A percentile compares a stretch with the other conserved stretches of the same genome.
These are phyloP conservation scores for Colletotrichum filicis DNA, from an alignment of 2,329 filamentous ascomycete genomes.

Conservation along the genomic window DNA sequence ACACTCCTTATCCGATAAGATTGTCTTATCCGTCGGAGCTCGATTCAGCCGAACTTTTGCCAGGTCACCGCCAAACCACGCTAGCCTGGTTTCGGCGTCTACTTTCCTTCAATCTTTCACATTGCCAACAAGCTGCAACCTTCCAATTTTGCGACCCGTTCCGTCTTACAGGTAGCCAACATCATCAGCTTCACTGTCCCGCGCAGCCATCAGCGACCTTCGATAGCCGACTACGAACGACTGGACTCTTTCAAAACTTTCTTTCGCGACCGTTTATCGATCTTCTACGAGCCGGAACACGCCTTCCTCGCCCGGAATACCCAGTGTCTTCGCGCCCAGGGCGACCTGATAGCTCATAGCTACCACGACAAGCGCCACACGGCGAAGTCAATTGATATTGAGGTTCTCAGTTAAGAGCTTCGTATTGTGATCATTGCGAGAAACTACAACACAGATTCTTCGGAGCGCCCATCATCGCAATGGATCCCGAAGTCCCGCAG, in stretches of 20 bases:
- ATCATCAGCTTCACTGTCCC: conserved; percentile 3
- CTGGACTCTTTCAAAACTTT: neutral
- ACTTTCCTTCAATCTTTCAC: conserved; percentile 32
- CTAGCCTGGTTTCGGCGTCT: conserved; percentile 31
- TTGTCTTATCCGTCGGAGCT: neutral
- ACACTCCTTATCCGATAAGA: neutral
- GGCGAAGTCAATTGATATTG: neutral
- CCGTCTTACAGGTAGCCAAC: neutral
- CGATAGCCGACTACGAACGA: neutral
- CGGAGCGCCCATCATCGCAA: conserved; percentile 4
- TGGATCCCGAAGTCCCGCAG: conserved; percentile 35
- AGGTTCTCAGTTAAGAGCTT: neutral
- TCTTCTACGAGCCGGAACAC: neutral
- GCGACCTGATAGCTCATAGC: conserved; percentile 11
- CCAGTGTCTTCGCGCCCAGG: conserved; percentile 25
- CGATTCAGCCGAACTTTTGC: conserved; percentile 16
- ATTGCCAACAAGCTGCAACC: conserved; percentile 24
- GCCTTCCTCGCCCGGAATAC: neutral
- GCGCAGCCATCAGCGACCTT: conserved; percentile 12
- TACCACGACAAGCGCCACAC: neutral
- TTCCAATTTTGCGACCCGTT: conserved; percentile 19
- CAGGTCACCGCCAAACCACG: conserved; percentile 27
- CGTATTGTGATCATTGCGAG: neutral
- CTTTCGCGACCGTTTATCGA: neutral
- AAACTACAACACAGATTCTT: neutral